Percentiles rank a stretch among this genome's conserved stretches.
Conservation (phyloP, 306 rosid species). For the Fagus crenata region DNA sequence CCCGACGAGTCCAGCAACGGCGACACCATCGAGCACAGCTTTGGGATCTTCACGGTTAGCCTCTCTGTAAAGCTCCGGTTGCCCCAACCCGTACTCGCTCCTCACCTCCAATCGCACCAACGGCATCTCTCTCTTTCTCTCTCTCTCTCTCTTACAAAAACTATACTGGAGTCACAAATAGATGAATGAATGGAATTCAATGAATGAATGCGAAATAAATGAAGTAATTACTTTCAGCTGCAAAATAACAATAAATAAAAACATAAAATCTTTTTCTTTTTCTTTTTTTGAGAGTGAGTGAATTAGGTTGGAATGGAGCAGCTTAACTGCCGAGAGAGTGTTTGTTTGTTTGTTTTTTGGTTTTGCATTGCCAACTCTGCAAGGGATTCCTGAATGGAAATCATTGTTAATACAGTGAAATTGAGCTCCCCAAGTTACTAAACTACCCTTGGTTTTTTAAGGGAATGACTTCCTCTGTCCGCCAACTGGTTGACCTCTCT, state of each 20-base stretch:
- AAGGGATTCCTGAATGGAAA: conserved; percentile 73
- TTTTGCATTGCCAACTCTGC: conserved; percentile 79
- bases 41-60: conserved; percentile 80
- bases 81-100: conserved; percentile 71
- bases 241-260: background rate
- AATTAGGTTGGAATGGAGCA: conserved; percentile 50
- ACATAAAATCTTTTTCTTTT: no score
- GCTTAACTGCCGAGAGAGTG: conserved; percentile 65
- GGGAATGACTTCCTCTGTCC: conserved; percentile 26
- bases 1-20: conserved; percentile 98
- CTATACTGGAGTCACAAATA: conserved; percentile 21
- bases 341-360: background rate
- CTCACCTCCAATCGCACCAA: conserved; percentile 72
- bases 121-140: conserved; percentile 57
- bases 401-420: conserved; percentile 29
- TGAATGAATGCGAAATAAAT: conserved; percentile 43
- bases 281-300: conserved; percentile 28
- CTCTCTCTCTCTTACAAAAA: conserved; percentile 3
- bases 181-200: conserved; percentile 37
- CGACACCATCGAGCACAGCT: conserved; percentile 80
- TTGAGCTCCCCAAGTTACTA: background rate
- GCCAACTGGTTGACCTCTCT: background rate
- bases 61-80: conserved; percentile 65
- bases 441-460: conserved; percentile 2
- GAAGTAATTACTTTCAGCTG: conserved; percentile 38